These are phyloP conservation scores for Aspergillus viridinutans DNA, from an alignment of 2,329 filamentous ascomycete species.

Conservation along the genomic window DNA sequence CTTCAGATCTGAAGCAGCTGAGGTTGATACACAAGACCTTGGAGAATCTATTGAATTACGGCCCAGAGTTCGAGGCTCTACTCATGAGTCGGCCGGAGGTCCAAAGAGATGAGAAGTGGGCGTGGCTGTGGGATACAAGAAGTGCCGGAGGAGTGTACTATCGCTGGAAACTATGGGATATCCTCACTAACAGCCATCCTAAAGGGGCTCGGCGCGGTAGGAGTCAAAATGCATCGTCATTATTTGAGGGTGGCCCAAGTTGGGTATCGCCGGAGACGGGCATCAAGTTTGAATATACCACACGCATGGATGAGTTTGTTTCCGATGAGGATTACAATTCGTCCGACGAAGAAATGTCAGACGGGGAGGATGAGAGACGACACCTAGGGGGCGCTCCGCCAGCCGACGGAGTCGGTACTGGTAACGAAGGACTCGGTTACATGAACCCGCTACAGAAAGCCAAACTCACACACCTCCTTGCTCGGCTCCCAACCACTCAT, in stretches of 20 bases:
- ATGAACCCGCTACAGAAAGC: slow-evolving; percentile 80
- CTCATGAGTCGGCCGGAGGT: slow-evolving; percentile 84
- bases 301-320: slow-evolving; percentile 71
- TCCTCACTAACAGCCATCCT: slow-evolving; percentile 62
- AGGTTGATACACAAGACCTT: slow-evolving; percentile 84
- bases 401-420: slow-evolving; percentile 34
- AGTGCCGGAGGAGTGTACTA: slow-evolving; percentile 83
- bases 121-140: slow-evolving; percentile 86
- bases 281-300: slow-evolving; percentile 77
- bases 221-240: slow-evolving; percentile 49
- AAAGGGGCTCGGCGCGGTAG: slow-evolving; percentile 33
- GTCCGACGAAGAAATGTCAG: slow-evolving; percentile 72
- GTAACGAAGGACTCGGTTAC: slow-evolving; percentile 56
- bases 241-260: slow-evolving; percentile 72
- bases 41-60: slow-evolving; percentile 72
- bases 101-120: slow-evolving; percentile 82
- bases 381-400: slow-evolving; percentile 40
- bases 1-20: slow-evolving; percentile 72
- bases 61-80: slow-evolving; percentile 83
- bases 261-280: slow-evolving; percentile 73
- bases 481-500: slow-evolving; percentile 71
- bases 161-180: slow-evolving; percentile 84
- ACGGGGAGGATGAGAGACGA: slow-evolving; percentile 42
- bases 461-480: slow-evolving; percentile 77
- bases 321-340: slow-evolving; percentile 83